These are phyloP conservation scores for Backusella psychrophila DNA, from an alignment of 192 early-diverging fungal genomes.

Conservation along the genomic window DNA sequence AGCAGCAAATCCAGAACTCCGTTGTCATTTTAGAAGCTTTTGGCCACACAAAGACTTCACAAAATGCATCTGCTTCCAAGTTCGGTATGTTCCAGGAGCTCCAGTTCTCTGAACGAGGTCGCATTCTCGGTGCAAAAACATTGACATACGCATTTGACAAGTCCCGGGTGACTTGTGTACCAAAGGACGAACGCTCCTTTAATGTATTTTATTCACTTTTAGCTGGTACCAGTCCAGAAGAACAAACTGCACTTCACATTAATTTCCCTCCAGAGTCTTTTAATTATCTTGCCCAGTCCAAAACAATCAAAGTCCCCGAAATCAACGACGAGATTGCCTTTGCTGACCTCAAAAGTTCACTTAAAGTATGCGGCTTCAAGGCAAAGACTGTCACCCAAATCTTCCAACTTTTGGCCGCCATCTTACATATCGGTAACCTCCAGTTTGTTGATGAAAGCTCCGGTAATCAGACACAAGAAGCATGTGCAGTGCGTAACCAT, in stretches of 20 bases:
- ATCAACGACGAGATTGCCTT: constrained; percentile 57
- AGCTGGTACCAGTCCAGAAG: constrained; percentile 61
- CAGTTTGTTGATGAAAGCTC: constrained; percentile 69
- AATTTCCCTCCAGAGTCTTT: constrained; percentile 52
- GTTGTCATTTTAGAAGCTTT: constrained; percentile 80
- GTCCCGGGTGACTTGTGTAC: constrained; percentile 55
- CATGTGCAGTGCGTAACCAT: constrained; percentile 71
- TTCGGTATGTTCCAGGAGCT: constrained; percentile 86
- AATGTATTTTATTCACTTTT: constrained; percentile 85
- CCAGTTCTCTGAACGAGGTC: constrained; percentile 83
- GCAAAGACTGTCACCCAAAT: constrained; percentile 73
- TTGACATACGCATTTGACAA: constrained; percentile 70
- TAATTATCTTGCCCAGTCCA: constrained; percentile 38
- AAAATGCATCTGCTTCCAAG: constrained; percentile 71
- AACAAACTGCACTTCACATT: constrained; percentile 62
- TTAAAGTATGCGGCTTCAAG: constrained; percentile 62
- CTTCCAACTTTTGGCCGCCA: constrained; percentile 83
- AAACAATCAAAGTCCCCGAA: constrained; percentile 27
- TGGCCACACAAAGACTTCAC: constrained; percentile 63
- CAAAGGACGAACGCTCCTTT: constrained; percentile 68
- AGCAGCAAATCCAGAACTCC: constrained; percentile 67
- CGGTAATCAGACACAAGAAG: constrained; percentile 63
- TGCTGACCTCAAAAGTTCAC: constrained; percentile 60
- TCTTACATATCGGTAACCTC: constrained; percentile 87
- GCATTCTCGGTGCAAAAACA: constrained; percentile 81